Conservation (phyloP, 805 yeast species). For the Monosporozyma siamensis region DNA sequence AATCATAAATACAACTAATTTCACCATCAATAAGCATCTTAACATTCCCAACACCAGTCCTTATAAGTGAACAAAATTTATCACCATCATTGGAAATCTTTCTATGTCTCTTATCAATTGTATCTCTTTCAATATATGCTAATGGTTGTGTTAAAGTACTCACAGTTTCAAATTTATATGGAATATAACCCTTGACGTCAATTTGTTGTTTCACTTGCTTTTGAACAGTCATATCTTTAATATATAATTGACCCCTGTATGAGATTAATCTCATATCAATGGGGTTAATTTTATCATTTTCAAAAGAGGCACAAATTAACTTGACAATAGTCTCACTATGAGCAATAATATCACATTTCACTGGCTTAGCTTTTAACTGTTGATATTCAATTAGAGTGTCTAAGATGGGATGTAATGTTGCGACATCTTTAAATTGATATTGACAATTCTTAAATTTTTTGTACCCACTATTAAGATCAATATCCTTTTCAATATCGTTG, state of each 20-base stretch:
- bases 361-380: conserved; percentile 30
- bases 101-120: conserved; percentile 57
- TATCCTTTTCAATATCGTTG: conserved; percentile 46
- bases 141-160: conserved; percentile 72
- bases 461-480: conserved; percentile 60
- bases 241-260: conserved; percentile 68
- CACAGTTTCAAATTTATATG: conserved; percentile 79
- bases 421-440: conserved; percentile 39
- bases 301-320: conserved; percentile 47
- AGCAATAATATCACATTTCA: conserved; percentile 58
- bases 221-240: conserved; percentile 38
- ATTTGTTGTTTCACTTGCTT: conserved; percentile 17
- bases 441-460: conserved; percentile 45
- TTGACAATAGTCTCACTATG: conserved; percentile 76
- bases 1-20: conserved; percentile 85
- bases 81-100: conserved; percentile 58
- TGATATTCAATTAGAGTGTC: conserved; percentile 50
- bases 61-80: conserved; percentile 73
- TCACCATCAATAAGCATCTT: conserved; percentile 75
- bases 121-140: conserved; percentile 53
- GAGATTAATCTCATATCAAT: conserved; percentile 54
- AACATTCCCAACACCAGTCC: conserved; percentile 71
- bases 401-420: conserved; percentile 44
- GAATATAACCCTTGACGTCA: conserved; percentile 43
- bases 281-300: conserved; percentile 41